phyloP scores from a whole-genome alignment of 257 asterid genomes.

The Solanum lignicaule region DNA sequence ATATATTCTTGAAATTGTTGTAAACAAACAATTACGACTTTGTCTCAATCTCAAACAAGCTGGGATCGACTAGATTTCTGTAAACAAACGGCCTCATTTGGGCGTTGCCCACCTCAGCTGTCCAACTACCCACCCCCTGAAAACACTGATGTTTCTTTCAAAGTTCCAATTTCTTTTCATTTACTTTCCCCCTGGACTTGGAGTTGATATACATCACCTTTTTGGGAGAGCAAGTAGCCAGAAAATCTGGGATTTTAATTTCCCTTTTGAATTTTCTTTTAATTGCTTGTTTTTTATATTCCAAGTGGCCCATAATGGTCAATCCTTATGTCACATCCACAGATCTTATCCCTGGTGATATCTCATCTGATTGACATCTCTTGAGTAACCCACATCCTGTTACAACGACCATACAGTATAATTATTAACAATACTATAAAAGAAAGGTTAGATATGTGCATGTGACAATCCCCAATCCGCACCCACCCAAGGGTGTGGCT shows the following conservation, averaged over 20 bases:
- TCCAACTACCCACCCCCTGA: not conserved
- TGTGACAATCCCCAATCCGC: no score
- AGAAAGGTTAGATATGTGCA: not conserved
- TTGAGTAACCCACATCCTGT: constrained; percentile 64
- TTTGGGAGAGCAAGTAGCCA: constrained; percentile 16
- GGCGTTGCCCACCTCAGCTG: constrained; percentile 7
- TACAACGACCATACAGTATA: constrained; percentile 17
- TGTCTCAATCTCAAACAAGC: not conserved
- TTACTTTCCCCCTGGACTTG: constrained; percentile 1
- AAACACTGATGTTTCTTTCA: constrained; percentile 23
- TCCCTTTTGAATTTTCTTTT: not conserved
- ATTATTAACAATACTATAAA: not conserved
- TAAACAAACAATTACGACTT: not conserved
- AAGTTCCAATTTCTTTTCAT: constrained; percentile 8
- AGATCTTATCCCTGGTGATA: constrained; percentile 66
- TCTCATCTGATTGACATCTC: constrained; percentile 35
- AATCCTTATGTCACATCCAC: constrained; percentile 42
- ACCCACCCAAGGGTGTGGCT: not conserved
- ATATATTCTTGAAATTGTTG: not conserved
- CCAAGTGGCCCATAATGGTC: constrained; percentile 20
- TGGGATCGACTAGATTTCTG: not conserved
- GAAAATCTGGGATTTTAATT: constrained; percentile 42
- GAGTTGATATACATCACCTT: not conserved
- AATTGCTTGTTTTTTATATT: not conserved
- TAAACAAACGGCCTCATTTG: not conserved